A percentile compares a stretch with the other conserved stretches of the same genome.
Evolutionary conservation across 176 grass and related monocot genomes (phyloP).

Genomic region (Cenchrus fungigraminus): DNA sequence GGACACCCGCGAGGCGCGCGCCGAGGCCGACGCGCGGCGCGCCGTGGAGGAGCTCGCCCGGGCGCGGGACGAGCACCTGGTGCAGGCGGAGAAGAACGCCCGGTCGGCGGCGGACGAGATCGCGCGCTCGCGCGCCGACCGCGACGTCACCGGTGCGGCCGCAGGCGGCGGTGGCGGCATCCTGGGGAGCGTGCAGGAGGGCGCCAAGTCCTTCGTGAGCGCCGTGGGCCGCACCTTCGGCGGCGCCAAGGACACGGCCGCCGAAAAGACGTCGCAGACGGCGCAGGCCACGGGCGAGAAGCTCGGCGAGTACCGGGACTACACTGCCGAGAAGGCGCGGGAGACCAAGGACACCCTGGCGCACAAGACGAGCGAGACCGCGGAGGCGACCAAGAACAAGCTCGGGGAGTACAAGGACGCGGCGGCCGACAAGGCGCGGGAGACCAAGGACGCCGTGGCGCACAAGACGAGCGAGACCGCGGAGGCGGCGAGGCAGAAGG

Average conservation of each 20-base stretch:
- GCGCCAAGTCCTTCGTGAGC: conserved; percentile 54
- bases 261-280: conserved; percentile 30
- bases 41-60: conserved; percentile 53
- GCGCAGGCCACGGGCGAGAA: conserved; percentile 32
- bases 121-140: conserved; percentile 44
- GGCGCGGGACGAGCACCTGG: conserved; percentile 55
- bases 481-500: conserved; percentile 16
- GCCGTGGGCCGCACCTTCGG: conserved; percentile 49
- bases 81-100: conserved; percentile 50
- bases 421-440: conserved; percentile 38
- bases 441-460: conserved; percentile 41
- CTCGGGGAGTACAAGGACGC: conserved; percentile 55
- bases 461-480: conserved; percentile 42
- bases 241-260: conserved; percentile 40
- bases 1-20: conserved; percentile 37
- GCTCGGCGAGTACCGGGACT: conserved; percentile 29
- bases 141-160: not conserved
- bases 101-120: conserved; percentile 62
- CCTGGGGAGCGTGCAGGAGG: conserved; percentile 63
- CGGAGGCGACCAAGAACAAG: conserved; percentile 56
- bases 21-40: conserved; percentile 32
- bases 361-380: conserved; percentile 44
- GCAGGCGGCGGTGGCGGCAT: conserved; percentile 48
- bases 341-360: conserved; percentile 39
- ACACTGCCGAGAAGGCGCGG: conserved; percentile 33